Evolutionary conservation across 768 basidiomycete species (phyloP).

Genomic region (Russula ochroleuca): DNA sequence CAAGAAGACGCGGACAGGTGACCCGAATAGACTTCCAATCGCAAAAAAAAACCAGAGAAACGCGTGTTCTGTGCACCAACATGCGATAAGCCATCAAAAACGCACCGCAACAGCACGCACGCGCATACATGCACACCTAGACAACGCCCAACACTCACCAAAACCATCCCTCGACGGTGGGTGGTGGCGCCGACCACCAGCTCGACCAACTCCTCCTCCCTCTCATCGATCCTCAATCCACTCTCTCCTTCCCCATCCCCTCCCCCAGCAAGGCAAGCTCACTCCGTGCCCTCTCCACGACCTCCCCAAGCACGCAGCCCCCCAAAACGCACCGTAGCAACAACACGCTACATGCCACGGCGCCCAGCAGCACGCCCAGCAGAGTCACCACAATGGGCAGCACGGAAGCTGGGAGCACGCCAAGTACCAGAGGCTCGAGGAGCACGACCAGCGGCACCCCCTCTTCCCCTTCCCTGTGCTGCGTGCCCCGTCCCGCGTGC

Average conservation of each 20-base stretch:
- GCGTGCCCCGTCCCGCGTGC: not conserved
- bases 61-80: constrained; percentile 2
- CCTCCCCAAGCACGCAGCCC: not conserved
- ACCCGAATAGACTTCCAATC: not conserved
- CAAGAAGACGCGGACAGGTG: not conserved
- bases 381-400: constrained; percentile 34
- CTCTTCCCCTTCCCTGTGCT: not conserved
- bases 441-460: constrained; percentile 48
- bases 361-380: constrained; percentile 32
- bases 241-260: not conserved
- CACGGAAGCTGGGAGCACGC: constrained; percentile 55
- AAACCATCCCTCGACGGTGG: not conserved
- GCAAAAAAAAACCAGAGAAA: not conserved
- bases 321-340: constrained; percentile 21
- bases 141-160: constrained; percentile 9
- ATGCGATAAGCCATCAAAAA: not conserved
- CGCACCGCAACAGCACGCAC: not conserved
- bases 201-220: not conserved
- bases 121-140: not conserved
- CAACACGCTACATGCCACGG: constrained; percentile 19
- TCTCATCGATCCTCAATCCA: not conserved
- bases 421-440: constrained; percentile 58
- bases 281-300: constrained; percentile 24
- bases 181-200: no score
- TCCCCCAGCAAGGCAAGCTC: constrained; percentile 20